Conservation (phyloP, 1,139 yeast genomes). For the Hyphopichia fennica region DNA sequence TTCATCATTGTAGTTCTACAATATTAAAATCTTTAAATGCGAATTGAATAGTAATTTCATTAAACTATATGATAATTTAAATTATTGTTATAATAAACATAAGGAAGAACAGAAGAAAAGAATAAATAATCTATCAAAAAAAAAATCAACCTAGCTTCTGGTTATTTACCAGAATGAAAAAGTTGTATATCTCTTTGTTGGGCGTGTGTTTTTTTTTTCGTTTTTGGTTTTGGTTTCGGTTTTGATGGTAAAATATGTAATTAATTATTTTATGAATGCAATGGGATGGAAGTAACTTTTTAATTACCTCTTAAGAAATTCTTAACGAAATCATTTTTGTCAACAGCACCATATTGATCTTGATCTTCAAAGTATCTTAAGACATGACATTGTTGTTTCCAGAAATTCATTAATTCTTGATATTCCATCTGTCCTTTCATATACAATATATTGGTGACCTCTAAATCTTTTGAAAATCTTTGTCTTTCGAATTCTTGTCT, state of each 20-base stretch:
- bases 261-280: background rate
- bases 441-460: slow-evolving; percentile 64
- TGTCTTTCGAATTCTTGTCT: slow-evolving; percentile 90
- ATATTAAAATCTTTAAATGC: background rate
- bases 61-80: background rate
- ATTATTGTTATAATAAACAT: too few species aligned
- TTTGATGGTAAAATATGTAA: too few species aligned
- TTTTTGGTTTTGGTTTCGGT: too few species aligned
- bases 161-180: too few species aligned
- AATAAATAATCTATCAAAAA: background rate
- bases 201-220: too few species aligned
- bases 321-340: slow-evolving; percentile 59
- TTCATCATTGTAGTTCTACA: background rate
- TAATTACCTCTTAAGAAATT: slow-evolving; percentile 64
- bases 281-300: background rate
- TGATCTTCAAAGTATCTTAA: slow-evolving; percentile 77
- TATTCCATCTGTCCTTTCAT: slow-evolving; percentile 91
- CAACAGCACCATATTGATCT: slow-evolving; percentile 48
- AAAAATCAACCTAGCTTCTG: background rate
- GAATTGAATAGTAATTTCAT: background rate
- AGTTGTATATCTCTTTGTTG: too few species aligned
- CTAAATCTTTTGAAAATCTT: slow-evolving; percentile 67
- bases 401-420: slow-evolving; percentile 83
- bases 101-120: background rate
- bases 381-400: slow-evolving; percentile 90